phyloP scores from a whole-genome alignment of 208 protist species.

The Acanthamoeba divionensis region DNA sequence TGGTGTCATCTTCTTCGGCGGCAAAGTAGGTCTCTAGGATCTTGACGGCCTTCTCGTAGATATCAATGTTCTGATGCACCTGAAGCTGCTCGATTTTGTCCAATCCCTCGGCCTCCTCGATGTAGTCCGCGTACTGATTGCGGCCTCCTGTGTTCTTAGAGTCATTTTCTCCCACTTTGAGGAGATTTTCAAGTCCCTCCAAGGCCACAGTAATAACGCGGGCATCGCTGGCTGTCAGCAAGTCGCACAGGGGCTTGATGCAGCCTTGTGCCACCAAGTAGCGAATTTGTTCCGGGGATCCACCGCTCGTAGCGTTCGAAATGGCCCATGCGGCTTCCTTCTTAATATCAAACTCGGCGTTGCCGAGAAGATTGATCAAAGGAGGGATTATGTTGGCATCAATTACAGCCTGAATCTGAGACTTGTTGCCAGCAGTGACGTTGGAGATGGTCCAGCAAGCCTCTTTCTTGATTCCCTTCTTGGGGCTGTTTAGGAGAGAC shows the following conservation, averaged over 20 bases:
- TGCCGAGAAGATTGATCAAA: slow-evolving; percentile 88
- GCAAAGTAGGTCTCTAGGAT: slow-evolving; percentile 82
- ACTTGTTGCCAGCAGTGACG: slow-evolving; percentile 93
- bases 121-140: slow-evolving; percentile 79
- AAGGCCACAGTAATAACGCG: slow-evolving; percentile 91
- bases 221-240: slow-evolving; percentile 85
- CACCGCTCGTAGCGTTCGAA: slow-evolving; percentile 93
- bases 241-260: slow-evolving; percentile 88
- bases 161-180: slow-evolving; percentile 75
- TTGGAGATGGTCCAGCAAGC: slow-evolving; percentile 98
- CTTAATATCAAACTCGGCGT: slow-evolving; percentile 90
- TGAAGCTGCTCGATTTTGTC: slow-evolving; percentile 93
- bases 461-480: slow-evolving; percentile 95
- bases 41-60: slow-evolving; percentile 91
- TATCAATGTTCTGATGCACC: slow-evolving; percentile 88
- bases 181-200: slow-evolving; percentile 95
- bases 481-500: slow-evolving; percentile 83
- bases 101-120: slow-evolving; percentile 91
- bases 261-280: slow-evolving; percentile 87
- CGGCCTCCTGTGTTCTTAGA: neutral
- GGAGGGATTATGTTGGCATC: slow-evolving; percentile 86
- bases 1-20: slow-evolving; percentile 41
- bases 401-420: slow-evolving; percentile 90
- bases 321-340: slow-evolving; percentile 98
- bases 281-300: slow-evolving; percentile 86